Conservation (phyloP, 108 stramenopile genomes). For the Cyclostephanos tholiformis region DNA sequence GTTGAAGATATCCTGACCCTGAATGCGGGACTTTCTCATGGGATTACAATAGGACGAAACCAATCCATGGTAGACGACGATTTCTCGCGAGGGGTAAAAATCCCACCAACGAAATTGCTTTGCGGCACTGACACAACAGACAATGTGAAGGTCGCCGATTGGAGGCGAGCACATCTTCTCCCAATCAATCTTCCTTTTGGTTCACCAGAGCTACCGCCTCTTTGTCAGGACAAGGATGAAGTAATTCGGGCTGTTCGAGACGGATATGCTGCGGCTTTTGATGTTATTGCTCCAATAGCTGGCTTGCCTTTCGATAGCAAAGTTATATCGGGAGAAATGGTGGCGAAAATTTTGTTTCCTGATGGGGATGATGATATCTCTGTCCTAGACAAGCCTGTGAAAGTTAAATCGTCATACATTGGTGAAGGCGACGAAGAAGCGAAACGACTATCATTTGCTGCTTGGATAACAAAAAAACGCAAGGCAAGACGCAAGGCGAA, state of each 20-base stretch:
- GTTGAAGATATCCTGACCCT: constrained; percentile 57
- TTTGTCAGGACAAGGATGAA: constrained; percentile 56
- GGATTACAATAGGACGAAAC: constrained; percentile 32
- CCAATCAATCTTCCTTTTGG: constrained; percentile 44
- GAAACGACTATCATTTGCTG: constrained; percentile 40
- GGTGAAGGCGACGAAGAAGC: constrained; percentile 31
- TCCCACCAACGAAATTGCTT: constrained; percentile 53
- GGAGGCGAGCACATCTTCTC: constrained; percentile 52
- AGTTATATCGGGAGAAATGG: constrained; percentile 40
- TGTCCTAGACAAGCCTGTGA: constrained; percentile 41
- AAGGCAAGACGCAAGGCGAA: constrained; percentile 44
- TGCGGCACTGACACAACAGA: constrained; percentile 35
- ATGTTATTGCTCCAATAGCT: constrained; percentile 50
- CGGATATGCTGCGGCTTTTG: constrained; percentile 57
- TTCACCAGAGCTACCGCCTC: constrained; percentile 48
- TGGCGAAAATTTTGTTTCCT: constrained; percentile 50
- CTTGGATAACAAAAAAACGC: constrained; percentile 48
- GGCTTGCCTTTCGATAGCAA: constrained; percentile 41
- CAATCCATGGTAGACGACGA: not conserved
- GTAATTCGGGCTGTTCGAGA: constrained; percentile 47
- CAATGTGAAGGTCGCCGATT: constrained; percentile 2
- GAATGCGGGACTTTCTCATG: constrained; percentile 47
- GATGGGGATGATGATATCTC: constrained; percentile 45
- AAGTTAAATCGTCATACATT: constrained; percentile 44
- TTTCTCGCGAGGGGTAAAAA: constrained; percentile 34